Evolutionary conservation across 2,329 filamentous ascomycete species (phyloP).

Genomic region (Drechmeria coniospora): DNA sequence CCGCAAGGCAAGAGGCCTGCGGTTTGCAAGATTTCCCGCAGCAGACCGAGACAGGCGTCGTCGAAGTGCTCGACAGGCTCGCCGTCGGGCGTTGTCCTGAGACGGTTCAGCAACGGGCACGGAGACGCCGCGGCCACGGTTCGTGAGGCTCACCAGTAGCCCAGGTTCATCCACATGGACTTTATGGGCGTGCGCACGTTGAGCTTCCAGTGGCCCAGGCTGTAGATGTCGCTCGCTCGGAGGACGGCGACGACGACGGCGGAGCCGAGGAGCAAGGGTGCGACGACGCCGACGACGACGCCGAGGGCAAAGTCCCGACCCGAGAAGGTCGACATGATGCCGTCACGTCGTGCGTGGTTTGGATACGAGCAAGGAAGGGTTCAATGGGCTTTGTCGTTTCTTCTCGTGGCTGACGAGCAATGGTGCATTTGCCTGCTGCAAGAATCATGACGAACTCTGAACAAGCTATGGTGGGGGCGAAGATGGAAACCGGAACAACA

Average conservation of each 20-base stretch:
- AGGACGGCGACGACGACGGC: slow-evolving; percentile 8
- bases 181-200: slow-evolving; percentile 29
- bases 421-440: too few species aligned
- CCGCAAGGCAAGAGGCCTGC: slow-evolving; percentile 21
- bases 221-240: slow-evolving; percentile 23
- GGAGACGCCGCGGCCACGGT: neutral
- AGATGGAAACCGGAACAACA: too few species aligned
- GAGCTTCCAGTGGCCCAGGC: slow-evolving; percentile 39
- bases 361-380: too few species aligned
- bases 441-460: too few species aligned
- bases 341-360: too few species aligned
- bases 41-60: slow-evolving; percentile 31
- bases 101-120: neutral
- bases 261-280: slow-evolving; percentile 6
- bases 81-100: slow-evolving; percentile 16
- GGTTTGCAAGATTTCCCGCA: slow-evolving; percentile 28
- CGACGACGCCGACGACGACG: slow-evolving; percentile 12
- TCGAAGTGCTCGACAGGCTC: slow-evolving; percentile 21
- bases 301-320: slow-evolving; percentile 13
- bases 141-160: slow-evolving; percentile 35
- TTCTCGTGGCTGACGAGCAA: too few species aligned
- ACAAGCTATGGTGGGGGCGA: too few species aligned
- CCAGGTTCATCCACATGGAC: slow-evolving; percentile 51
- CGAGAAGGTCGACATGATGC: slow-evolving; percentile 9
- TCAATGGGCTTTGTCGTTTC: too few species aligned